Percentiles rank a stretch among this genome's conserved stretches.
phyloP scores from a whole-genome alignment of 2,329 filamentous ascomycete genomes.

The Lecanicillium sp. region DNA sequence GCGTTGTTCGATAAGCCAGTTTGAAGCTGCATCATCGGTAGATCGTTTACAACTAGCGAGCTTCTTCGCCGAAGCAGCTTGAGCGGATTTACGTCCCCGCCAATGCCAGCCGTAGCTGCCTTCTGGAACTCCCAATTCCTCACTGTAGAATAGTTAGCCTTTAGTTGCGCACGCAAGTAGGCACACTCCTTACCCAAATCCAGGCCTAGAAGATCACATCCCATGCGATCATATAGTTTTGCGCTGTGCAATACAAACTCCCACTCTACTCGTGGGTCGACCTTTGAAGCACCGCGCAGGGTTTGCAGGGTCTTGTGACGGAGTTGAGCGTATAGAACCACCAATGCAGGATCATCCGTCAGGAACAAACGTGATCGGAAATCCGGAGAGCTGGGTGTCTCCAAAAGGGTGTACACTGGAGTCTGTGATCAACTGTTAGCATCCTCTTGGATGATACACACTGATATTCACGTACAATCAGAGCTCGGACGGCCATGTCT shows the following conservation, averaged over 20 bases:
- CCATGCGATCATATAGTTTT: slow-evolving; percentile 80
- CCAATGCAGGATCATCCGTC: slow-evolving; percentile 83
- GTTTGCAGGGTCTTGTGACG: slow-evolving; percentile 77
- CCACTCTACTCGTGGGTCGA: slow-evolving; percentile 76
- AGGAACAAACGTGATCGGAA: slow-evolving; percentile 73
- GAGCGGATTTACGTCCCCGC: slow-evolving; percentile 54
- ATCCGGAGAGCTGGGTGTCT: slow-evolving; percentile 61
- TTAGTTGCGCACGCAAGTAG: background rate
- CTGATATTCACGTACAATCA: slow-evolving; percentile 56
- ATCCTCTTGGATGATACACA: background rate
- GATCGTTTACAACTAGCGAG: slow-evolving; percentile 74
- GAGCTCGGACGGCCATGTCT: slow-evolving; percentile 75
- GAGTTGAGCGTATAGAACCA: slow-evolving; percentile 82
- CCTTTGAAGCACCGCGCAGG: slow-evolving; percentile 74
- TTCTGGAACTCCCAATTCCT: slow-evolving; percentile 75
- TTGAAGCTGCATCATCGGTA: slow-evolving; percentile 42
- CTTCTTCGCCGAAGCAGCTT: slow-evolving; percentile 65
- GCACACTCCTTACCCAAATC: slow-evolving; percentile 58
- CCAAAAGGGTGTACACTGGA: slow-evolving; percentile 68
- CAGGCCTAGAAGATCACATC: slow-evolving; percentile 82
- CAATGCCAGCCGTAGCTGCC: slow-evolving; percentile 32
- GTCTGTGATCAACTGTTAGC: slow-evolving; percentile 43
- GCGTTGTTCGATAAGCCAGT: slow-evolving; percentile 37
- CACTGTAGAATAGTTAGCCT: slow-evolving; percentile 40
- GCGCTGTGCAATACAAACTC: slow-evolving; percentile 84